Evolutionary conservation across 1,284 basidiomycete species (phyloP).

Genomic region (Sporisorium exsertum): DNA sequence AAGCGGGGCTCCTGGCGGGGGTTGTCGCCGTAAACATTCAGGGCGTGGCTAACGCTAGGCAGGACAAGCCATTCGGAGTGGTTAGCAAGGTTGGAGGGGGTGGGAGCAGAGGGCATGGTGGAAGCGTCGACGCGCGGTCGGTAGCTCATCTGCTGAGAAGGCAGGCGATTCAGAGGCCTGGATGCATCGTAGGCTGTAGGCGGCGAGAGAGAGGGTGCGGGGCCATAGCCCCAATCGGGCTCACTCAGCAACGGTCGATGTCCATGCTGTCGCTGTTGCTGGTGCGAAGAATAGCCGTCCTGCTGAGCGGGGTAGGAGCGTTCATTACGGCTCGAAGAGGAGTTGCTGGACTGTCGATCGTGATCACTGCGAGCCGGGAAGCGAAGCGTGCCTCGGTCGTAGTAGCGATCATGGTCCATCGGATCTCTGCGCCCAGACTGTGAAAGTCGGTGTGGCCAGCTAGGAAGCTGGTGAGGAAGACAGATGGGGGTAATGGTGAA

Average conservation of each 20-base stretch:
- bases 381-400: conserved; percentile 30
- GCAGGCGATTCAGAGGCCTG: neutral
- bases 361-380: conserved; percentile 15
- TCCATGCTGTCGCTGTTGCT: conserved; percentile 10
- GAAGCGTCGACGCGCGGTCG: conserved; percentile 1
- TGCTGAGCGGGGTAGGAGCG: neutral
- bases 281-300: conserved; percentile 7
- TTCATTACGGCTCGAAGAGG: neutral
- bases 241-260: neutral
- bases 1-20: conserved; percentile 35
- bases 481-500: conserved; percentile 40
- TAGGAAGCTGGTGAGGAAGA: conserved; percentile 37
- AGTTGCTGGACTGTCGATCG: neutral
- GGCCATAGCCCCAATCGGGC: conserved; percentile 14
- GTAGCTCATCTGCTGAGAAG: conserved; percentile 17
- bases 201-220: conserved; percentile 25
- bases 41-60: conserved; percentile 35
- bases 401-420: conserved; percentile 44
- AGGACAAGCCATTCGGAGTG: conserved; percentile 41
- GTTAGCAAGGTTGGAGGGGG: neutral
- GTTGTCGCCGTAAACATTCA: conserved; percentile 26
- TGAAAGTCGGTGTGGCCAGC: conserved; percentile 36
- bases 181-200: conserved; percentile 6
- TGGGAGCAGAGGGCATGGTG: no score
- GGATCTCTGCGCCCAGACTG: conserved; percentile 33